Evolutionary conservation across 148 eudicot species (phyloP), one percentile per base, ranked within the genome.

Genomic region (Chenopodium quinoa): DNA sequence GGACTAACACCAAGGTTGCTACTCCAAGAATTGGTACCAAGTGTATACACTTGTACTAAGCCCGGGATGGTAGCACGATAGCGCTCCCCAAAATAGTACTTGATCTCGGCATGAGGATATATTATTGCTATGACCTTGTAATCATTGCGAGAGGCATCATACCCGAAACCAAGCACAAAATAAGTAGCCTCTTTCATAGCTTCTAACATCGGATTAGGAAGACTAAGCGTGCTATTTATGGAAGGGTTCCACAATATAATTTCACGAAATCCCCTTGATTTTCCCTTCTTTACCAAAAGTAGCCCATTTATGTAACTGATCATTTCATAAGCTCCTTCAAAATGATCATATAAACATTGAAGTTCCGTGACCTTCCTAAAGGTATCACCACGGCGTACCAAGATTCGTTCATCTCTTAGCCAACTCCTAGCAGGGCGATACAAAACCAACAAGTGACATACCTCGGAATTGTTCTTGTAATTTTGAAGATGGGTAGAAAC

Each of bases 301-400:
- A 83, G 13, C 23, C 82, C 79, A 37, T 79, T 74, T 4, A 78
- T 32, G 25, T 74, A 74, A 79, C 79, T 56, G 13, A 65, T 65
- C 68, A 83, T 9, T 50, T 50, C 12, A 48, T 22, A 31, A 52
- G 37, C 19, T 20, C 25, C 48, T 56, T 56, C 62, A 2, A 14
- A 56, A 56, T 56, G 62, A 56, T 56, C 62, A 17, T 37, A 48
- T 2, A 37, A 73, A 67, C 9, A 8, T 48, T 65, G 20, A 50
- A 83, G 9, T 12, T 14, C 37, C 40, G 7, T 66, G 20, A 66
- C 75, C 27, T 74, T 50, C 16, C 85, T 74, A 74, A 50, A 78
- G 4, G 79, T 83, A 67, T 83, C 85, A 67, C 82, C 56, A 37
- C 74, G 75, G 25, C 85, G 85, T 4, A 83, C 75, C 37, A 79